Evolutionary conservation across 2,329 filamentous ascomycete genomes (phyloP), one percentile per base, ranked within the genome.

Genomic region (Falciphora oryzae): DNA sequence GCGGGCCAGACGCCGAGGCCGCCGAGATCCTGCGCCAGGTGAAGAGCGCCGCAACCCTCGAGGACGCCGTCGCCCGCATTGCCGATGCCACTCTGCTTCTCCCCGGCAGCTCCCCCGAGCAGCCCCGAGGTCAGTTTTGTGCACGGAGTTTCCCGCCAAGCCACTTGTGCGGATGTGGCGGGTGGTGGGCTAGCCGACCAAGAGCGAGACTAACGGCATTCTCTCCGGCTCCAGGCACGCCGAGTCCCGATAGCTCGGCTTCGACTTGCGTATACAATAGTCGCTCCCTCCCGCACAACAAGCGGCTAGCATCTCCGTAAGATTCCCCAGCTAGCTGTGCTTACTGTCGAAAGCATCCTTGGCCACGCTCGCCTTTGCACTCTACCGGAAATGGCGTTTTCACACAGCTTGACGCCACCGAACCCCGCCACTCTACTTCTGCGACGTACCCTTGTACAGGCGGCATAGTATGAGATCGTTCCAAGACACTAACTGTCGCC

Each of bases 61-160:
- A 65, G 11, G 61, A 56, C 18, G 64, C 64, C 31, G 56, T 65
- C 58, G 44, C 27, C 7, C 44, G 58, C 10, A 60, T 63, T 6
- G 59, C 35, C 32, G 59, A 63, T 18, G 62, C 44, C 18, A 18
- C 35, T 7, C 22, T 61, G 44, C 57, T 57, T n/a, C 29, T 63
- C 25, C 44, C 61, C 11, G 53, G 44, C 28, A 25, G 35, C 22
- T 22, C 8, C 14, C 25, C 35, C 3, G 57, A 59, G 44, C 44
- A 25, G n/a, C 14, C 44, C 2, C 44, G 7, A 53, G 44, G 44
- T 53, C 44, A 53, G 44, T 53, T 11, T 25, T 22, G 10, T 25
- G 44, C 44, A 44, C 27, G 6, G 27, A 8, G 14, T 29, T 58
- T 10, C 29, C 11, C 25, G 57, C 22, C 14, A 29, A 29, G 57